phyloP scores from a whole-genome alignment of 768 basidiomycete genomes.

The Dacryopinax primogenitus region DNA sequence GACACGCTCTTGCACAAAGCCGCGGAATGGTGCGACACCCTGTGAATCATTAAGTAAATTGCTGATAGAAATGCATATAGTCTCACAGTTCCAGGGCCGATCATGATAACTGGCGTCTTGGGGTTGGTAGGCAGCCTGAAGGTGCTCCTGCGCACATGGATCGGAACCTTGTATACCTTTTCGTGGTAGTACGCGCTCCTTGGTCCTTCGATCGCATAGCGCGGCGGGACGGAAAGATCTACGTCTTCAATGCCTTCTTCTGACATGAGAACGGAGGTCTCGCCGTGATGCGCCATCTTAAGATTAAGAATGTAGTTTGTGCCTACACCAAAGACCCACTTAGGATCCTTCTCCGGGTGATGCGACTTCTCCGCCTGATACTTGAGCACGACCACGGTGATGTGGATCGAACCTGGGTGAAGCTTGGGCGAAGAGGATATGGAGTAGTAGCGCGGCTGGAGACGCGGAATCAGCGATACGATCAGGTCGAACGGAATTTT shows the following conservation, averaged over 20 bases:
- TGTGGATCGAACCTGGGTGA: slow-evolving; percentile 76
- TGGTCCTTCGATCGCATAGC: slow-evolving; percentile 82
- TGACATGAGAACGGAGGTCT: slow-evolving; percentile 36
- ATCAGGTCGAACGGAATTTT: slow-evolving; percentile 92
- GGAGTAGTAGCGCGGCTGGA: slow-evolving; percentile 96
- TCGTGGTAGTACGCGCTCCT: slow-evolving; percentile 67
- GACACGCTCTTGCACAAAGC: slow-evolving; percentile 95
- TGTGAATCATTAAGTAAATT: slow-evolving; percentile 25
- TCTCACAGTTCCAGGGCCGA: slow-evolving; percentile 94
- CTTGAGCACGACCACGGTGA: slow-evolving; percentile 90
- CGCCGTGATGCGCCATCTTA: slow-evolving; percentile 56
- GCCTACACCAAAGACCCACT: slow-evolving; percentile 73
- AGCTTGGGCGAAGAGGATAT: slow-evolving; percentile 96
- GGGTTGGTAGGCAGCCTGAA: slow-evolving; percentile 96
- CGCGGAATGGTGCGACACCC: slow-evolving; percentile 99
- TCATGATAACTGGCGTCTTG: slow-evolving; percentile 97
- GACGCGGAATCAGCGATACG: slow-evolving; percentile 80
- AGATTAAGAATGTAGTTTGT: slow-evolving; percentile 94
- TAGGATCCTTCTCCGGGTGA: slow-evolving; percentile 36
- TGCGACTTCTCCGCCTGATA: slow-evolving; percentile 50
- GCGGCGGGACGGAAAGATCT: slow-evolving; percentile 38
- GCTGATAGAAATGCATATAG: slow-evolving; percentile 4
- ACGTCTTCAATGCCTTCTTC: slow-evolving; percentile 22
- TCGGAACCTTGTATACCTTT: slow-evolving; percentile 65
- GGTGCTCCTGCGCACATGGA: slow-evolving; percentile 91